Evolutionary conservation across 176 grass and related monocot genomes (phyloP), one percentile per base, ranked within the genome.

Genomic region (Tuctoria greenei): DNA sequence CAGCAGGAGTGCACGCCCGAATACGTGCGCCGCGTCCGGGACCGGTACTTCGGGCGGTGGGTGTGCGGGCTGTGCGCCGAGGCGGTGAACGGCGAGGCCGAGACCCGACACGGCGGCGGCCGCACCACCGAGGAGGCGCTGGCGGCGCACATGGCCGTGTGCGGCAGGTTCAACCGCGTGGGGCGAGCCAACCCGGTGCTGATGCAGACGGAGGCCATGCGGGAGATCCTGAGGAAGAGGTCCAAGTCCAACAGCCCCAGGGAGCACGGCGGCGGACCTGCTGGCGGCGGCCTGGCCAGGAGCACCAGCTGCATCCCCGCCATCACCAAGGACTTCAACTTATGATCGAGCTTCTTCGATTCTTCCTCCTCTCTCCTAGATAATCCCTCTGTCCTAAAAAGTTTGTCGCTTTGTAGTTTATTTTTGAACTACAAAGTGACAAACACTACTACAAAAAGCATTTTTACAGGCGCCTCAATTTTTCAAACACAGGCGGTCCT

Each of bases 291-390:
- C 20, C 84, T 98, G 55, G 1, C 82, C 37, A 90, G 95, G 86
- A 94, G 79, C 89, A 92, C 91, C 26, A 98, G 95, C 73, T 98
- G 95, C 82, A 94, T 98, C 61, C 85, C 95, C 4, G 95, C 91
- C 78, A 90, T 98, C 34, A 79, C 79, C 81, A 98, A 90, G 76
- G 86, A 90, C 58, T 64, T 86, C 56, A 71, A 60, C 66, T 61
- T 6, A 10, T 54, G 0, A 18, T 8, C 12, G 0, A 39, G 31
- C 18, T 54, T 2, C 17, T 35, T 34, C n/a, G n/a, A 15, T 17
- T 42, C 66, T 13, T 12, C 26, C 17, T 14, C 20, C 10, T 26
- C 8, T 46, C 45, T 45, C 1, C 43, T 45, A 40, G 8, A n/a
- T n/a, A n/a, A n/a, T n/a, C n/a, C n/a, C n/a, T n/a, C n/a, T n/a